Base-by-base conservation (phyloP, 1,284 basidiomycete genomes). In the Trichosporon inkin region DNA sequence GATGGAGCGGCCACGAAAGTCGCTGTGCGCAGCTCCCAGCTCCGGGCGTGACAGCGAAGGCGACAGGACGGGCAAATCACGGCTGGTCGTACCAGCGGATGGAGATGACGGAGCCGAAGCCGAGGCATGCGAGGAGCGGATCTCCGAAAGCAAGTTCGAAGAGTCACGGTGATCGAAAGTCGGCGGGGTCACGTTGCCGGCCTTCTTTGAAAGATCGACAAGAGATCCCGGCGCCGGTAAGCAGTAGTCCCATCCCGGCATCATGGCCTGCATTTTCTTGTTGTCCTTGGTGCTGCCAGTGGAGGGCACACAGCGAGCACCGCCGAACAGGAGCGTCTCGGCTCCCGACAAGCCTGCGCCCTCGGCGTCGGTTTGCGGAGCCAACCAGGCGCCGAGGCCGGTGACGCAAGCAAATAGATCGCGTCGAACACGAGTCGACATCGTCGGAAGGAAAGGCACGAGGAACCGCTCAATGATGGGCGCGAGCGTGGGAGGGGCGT, bases 381-480 rank as follows among this genome's bases (percentile, higher is more conserved):
- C 53, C 32, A 65, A 44, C 70, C 67, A 69, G 3, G 58, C 60
- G 10, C 62, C 60, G 11, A 62, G 52, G n/a, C 69, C 57, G 10
- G 67, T 58, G 55, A 68, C 61, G 54, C 57, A 62, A 2, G 65
- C 65, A 47, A 68, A 68, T 7, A 71, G 40, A 11, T 67, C 59
- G 19, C 65, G 61, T 10, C 60, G 55, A 16, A 65, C 62, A 17
- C 67, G 59, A 20, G 22, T 6, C 7, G 41, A 38, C 53, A 63
- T 51, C 1, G 60, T 56, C 6, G 66, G 63, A 1, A 67, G 53
- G 39, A 73, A 58, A 0, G 69, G 68, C 8, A 73, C 55, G 10
- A 75, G 63, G 68, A 73, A 74, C 35, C 61, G 67, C 53, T 75
- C 72, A 49, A 76, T 66, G 22, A 74, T 67, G 1, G 63, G 61